Conservation (phyloP, 108 stramenopile species). For the Licmophora abbreviata region DNA sequence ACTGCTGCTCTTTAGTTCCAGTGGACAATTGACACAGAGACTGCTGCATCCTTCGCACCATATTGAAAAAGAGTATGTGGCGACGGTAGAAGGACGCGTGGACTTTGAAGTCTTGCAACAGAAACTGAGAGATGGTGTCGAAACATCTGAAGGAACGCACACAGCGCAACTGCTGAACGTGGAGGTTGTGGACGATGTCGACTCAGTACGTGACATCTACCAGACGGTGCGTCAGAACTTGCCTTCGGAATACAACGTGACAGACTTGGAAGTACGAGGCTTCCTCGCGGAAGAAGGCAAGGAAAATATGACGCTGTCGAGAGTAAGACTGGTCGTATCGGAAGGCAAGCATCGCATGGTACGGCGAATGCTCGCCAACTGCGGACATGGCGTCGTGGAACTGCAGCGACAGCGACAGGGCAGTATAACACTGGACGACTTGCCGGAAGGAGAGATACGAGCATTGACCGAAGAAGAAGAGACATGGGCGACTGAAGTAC, state of each 20-base stretch:
- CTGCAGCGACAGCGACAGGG: conserved; percentile 64
- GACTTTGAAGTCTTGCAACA: conserved; percentile 32
- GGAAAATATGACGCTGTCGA: conserved; percentile 18
- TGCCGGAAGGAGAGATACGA: conserved; percentile 47
- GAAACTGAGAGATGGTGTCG: conserved; percentile 50
- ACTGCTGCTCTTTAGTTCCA: conserved; percentile 65
- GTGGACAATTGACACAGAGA: conserved; percentile 66
- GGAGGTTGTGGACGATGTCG: conserved; percentile 9
- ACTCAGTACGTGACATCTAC: conserved; percentile 1
- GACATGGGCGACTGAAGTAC: conserved; percentile 37
- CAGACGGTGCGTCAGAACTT: conserved; percentile 21
- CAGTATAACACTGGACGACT: conserved; percentile 34
- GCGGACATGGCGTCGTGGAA: conserved; percentile 67
- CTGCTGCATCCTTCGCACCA: conserved; percentile 65
- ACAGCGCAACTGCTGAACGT: conserved; percentile 40
- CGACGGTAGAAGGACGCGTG: conserved; percentile 55
- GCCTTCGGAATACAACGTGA: conserved; percentile 31
- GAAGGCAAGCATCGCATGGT: conserved; percentile 90
- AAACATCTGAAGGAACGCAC: conserved; percentile 56
- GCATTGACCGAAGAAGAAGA: conserved; percentile 44
- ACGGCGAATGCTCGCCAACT: conserved; percentile 72
- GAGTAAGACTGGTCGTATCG: conserved; percentile 56
- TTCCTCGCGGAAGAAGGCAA: conserved; percentile 8
- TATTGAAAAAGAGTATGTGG: conserved; percentile 79
- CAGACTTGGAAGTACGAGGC: conserved; percentile 26